Conservation (phyloP, 306 rosid species). For the Cicer judaicum region DNA sequence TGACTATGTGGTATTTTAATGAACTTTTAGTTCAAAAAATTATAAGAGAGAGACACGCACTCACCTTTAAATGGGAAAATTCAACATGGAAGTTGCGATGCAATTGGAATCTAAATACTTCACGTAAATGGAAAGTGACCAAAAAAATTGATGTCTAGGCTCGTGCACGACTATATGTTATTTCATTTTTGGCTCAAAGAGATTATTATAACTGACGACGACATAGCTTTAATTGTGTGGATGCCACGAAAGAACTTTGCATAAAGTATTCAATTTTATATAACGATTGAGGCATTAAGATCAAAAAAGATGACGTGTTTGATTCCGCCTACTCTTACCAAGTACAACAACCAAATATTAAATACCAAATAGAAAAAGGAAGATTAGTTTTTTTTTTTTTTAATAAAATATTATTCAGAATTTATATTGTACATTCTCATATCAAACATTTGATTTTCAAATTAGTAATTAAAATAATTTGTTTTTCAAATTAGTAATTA, state of each 20-base stretch:
- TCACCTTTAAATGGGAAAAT: no score
- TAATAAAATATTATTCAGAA: neutral
- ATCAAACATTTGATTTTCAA: no score
- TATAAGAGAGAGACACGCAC: no score
- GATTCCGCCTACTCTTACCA: slow-evolving; percentile 14
- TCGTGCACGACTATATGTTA: neutral
- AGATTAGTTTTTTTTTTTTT: neutral
- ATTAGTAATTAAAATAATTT: no score
- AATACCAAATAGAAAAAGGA: neutral
- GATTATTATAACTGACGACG: neutral
- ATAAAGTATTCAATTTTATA: slow-evolving; percentile 13
- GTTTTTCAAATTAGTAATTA: no score
- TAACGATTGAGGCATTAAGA: slow-evolving; percentile 23
- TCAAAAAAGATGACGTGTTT: slow-evolving; percentile 1
- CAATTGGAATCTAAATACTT: no score
- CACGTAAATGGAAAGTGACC: no score
- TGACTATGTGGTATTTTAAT: no score
- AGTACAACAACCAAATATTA: slow-evolving; percentile 31
- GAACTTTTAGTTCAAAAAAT: no score
- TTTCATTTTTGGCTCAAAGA: neutral
- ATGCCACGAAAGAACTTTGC: slow-evolving; percentile 40
- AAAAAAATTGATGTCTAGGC: neutral
- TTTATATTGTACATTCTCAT: no score
- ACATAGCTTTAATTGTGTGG: slow-evolving; percentile 39
- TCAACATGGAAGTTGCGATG: no score